Evolutionary conservation across 306 rosid genomes (phyloP).

Genomic region (Cajanus cajan): DNA sequence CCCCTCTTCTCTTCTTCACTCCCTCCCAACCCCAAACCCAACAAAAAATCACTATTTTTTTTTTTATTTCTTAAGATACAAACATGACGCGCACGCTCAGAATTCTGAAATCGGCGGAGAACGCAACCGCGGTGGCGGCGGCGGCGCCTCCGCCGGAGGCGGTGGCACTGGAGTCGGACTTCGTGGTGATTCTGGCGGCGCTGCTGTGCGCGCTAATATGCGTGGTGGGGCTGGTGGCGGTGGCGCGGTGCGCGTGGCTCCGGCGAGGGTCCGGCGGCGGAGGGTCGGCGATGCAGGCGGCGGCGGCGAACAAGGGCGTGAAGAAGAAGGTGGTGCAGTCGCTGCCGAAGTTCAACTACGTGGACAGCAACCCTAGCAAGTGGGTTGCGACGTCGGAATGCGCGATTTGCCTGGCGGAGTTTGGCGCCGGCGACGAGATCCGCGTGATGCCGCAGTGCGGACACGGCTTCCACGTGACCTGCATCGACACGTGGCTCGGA

Average conservation of each 20-base stretch:
- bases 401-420: conserved; percentile 71
- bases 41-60: no score
- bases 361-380: conserved; percentile 21
- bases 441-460: conserved; percentile 74
- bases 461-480: conserved; percentile 60
- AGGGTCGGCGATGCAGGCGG: conserved; percentile 15
- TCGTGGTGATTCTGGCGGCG: conserved; percentile 75
- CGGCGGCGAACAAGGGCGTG: conserved; percentile 62
- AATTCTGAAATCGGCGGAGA: conserved; percentile 32
- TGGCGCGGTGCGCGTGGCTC: conserved; percentile 83
- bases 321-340: conserved; percentile 80
- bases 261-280: conserved; percentile 46
- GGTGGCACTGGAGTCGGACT: conserved; percentile 56
- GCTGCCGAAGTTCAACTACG: conserved; percentile 64
- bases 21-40: no score
- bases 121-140: not conserved
- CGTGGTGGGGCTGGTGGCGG: conserved; percentile 72
- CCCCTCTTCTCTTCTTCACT: no score
- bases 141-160: conserved; percentile 67
- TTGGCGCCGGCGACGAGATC: conserved; percentile 64
- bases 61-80: not conserved
- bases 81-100: conserved; percentile 49
- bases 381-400: conserved; percentile 60
- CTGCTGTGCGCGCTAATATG: conserved; percentile 78
- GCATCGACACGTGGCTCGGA: conserved; percentile 76